A percentile compares a stretch with the other conserved stretches of the same genome.
phyloP scores from a whole-genome alignment of 306 rosid species.

The Betula pendula region DNA sequence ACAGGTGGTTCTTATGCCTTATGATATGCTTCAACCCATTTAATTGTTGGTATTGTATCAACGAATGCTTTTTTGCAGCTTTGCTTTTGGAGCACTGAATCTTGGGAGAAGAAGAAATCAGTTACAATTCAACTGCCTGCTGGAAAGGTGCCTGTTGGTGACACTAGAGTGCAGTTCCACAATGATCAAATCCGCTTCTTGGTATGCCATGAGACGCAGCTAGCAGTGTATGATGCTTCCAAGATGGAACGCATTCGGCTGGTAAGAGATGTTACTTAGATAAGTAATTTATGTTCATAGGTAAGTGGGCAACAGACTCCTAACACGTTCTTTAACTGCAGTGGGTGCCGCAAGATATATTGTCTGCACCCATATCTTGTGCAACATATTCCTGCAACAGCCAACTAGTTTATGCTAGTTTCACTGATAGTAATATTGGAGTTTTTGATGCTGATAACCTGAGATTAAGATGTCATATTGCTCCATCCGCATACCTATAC shows the following conservation, averaged over 20 bases:
- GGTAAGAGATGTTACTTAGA: constrained; percentile 31
- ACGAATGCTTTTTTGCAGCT: constrained; percentile 50
- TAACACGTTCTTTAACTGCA: constrained; percentile 31
- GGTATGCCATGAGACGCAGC: constrained; percentile 56
- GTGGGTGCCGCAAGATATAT: constrained; percentile 87
- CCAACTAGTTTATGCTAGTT: constrained; percentile 59
- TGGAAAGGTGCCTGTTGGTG: constrained; percentile 71
- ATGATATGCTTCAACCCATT: no score
- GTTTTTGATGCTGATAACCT: constrained; percentile 81
- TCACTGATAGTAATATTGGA: constrained; percentile 71
- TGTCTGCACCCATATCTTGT: constrained; percentile 67
- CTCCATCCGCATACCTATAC: constrained; percentile 65
- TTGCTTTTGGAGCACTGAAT: constrained; percentile 56
- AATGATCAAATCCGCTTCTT: constrained; percentile 51
- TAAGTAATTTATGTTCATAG: constrained; percentile 2
- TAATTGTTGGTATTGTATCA: constrained; percentile 3
- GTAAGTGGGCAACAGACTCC: neutral
- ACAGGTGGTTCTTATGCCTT: neutral
- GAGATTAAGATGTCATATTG: constrained; percentile 74
- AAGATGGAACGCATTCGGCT: constrained; percentile 50
- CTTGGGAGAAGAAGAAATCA: constrained; percentile 57
- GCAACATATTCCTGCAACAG: constrained; percentile 84
- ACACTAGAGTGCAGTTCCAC: constrained; percentile 69
- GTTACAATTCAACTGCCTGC: constrained; percentile 43
- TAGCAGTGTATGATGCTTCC: constrained; percentile 61